Percentiles rank a stretch among this genome's conserved stretches.
phyloP scores from a whole-genome alignment of 495 filamentous ascomycete species.

The Peziza echinospora region DNA sequence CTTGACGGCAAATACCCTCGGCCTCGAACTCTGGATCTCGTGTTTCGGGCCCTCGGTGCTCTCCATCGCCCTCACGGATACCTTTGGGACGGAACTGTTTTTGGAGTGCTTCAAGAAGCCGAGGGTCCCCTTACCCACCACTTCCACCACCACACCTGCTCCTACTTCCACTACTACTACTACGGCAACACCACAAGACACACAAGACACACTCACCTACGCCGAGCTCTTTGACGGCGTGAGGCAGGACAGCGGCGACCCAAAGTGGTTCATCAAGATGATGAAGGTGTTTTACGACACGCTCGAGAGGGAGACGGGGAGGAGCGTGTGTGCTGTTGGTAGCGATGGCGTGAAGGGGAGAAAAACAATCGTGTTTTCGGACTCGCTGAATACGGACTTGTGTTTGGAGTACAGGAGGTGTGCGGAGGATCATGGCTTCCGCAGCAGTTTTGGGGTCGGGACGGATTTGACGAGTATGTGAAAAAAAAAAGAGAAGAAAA shows the following conservation, averaged over 20 bases:
- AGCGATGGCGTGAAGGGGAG: slow-evolving; percentile 55
- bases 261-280: slow-evolving; percentile 53
- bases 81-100: slow-evolving; percentile 84
- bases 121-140: slow-evolving; percentile 24
- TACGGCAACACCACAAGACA: no score
- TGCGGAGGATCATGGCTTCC: slow-evolving; percentile 59
- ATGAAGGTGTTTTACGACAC: slow-evolving; percentile 74
- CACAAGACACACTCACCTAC: slow-evolving; percentile 38
- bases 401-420: slow-evolving; percentile 74
- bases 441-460: slow-evolving; percentile 73
- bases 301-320: slow-evolving; percentile 8
- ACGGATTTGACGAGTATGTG: slow-evolving; percentile 72
- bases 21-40: slow-evolving; percentile 65
- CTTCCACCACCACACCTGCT: not conserved
- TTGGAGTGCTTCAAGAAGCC: slow-evolving; percentile 53
- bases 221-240: slow-evolving; percentile 73
- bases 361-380: slow-evolving; percentile 94
- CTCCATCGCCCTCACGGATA: slow-evolving; percentile 88
- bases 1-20: slow-evolving; percentile 55
- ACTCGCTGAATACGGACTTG: slow-evolving; percentile 74
- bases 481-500: no score
- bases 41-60: slow-evolving; percentile 85
- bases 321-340: no score
- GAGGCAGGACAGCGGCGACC: slow-evolving; percentile 88
- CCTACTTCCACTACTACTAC: no score